Evolutionary conservation across 495 filamentous ascomycete genomes (phyloP).

Genomic region (Hyphodiscus hymeniophilus): DNA sequence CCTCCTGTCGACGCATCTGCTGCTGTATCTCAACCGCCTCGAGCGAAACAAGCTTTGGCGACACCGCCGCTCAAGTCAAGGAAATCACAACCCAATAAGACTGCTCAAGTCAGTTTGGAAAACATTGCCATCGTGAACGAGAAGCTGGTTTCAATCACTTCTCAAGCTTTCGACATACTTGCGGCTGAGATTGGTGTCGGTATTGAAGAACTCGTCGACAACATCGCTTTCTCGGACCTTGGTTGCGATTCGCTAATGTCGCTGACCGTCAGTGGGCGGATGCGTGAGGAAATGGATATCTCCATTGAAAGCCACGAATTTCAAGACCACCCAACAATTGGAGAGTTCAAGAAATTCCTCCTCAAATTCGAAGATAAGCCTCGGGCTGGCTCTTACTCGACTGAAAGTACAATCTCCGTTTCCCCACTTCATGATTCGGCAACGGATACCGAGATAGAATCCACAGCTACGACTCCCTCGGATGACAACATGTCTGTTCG

Average conservation of each 20-base stretch:
- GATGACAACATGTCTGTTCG: constrained; percentile 15
- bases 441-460: constrained; percentile 34
- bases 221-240: constrained; percentile 44
- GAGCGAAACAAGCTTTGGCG: constrained; percentile 21
- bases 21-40: neutral
- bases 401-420: constrained; percentile 7
- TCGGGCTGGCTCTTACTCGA: constrained; percentile 4
- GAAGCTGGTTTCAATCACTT: constrained; percentile 21
- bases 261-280: constrained; percentile 42
- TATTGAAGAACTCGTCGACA: constrained; percentile 49
- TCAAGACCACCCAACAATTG: constrained; percentile 42
- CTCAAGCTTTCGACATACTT: constrained; percentile 52
- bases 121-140: constrained; percentile 27
- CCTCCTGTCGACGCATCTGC: constrained; percentile 41
- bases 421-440: constrained; percentile 45
- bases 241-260: constrained; percentile 55
- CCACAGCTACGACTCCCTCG: constrained; percentile 17
- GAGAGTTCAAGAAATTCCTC: constrained; percentile 26
- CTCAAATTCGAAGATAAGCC: constrained; percentile 37
- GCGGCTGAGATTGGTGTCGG: constrained; percentile 59
- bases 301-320: constrained; percentile 48
- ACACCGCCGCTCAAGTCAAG: neutral
- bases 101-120: constrained; percentile 16
- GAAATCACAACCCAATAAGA: constrained; percentile 8
- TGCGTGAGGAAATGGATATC: constrained; percentile 49